Evolutionary conservation across 1,139 yeast genomes (phyloP).

Genomic region (Suhomyces kunorum): DNA sequence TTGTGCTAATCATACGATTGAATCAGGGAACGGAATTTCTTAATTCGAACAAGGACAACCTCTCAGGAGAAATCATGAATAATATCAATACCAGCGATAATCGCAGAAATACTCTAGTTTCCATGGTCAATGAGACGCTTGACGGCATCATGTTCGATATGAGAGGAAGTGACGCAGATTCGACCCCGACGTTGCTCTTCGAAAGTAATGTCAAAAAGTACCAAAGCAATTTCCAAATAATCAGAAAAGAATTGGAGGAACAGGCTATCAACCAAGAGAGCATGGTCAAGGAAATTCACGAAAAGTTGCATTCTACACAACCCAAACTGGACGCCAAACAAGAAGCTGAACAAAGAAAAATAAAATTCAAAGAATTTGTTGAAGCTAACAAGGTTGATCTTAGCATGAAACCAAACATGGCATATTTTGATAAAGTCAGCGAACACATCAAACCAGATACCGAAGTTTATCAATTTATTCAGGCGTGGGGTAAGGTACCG

Average conservation of each 20-base stretch:
- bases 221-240: slow-evolving; percentile 28
- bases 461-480: slow-evolving; percentile 16
- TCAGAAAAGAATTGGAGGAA: slow-evolving; percentile 34
- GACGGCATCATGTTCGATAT: slow-evolving; percentile 24
- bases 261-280: slow-evolving; percentile 29
- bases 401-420: slow-evolving; percentile 18
- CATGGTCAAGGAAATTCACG: slow-evolving; percentile 15
- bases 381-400: slow-evolving; percentile 18
- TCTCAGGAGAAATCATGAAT: slow-evolving; percentile 13
- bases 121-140: slow-evolving; percentile 34
- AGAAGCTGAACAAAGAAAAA: slow-evolving; percentile 1
- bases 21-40: slow-evolving; percentile 13
- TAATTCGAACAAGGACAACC: background rate
- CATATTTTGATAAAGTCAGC: slow-evolving; percentile 20
- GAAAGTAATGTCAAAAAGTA: slow-evolving; percentile 26
- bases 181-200: slow-evolving; percentile 10
- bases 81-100: slow-evolving; percentile 20
- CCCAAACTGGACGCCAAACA: background rate
- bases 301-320: slow-evolving; percentile 7
- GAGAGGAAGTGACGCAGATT: slow-evolving; percentile 20
- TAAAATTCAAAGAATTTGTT: slow-evolving; percentile 10
- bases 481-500: slow-evolving; percentile 25
- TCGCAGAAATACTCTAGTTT: slow-evolving; percentile 34
- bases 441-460: slow-evolving; percentile 16
- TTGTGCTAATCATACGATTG: slow-evolving; percentile 24